These are phyloP conservation scores for Amanita inopinata DNA, from an alignment of 768 basidiomycete genomes.

Conservation along the genomic window DNA sequence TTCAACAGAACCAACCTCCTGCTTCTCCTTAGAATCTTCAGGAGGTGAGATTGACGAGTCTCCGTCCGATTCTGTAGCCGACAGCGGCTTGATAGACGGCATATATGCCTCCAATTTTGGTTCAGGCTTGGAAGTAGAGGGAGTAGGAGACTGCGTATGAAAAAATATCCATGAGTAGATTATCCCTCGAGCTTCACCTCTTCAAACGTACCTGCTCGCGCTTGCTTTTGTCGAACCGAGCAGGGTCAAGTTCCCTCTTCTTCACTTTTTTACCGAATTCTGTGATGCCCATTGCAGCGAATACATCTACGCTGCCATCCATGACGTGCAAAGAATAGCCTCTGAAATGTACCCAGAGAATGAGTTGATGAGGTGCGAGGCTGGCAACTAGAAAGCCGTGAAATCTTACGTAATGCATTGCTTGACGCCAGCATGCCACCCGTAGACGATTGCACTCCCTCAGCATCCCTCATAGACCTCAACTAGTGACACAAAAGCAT, in stretches of 20 bases:
- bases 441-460: conserved; percentile 10
- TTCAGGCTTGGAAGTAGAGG: neutral
- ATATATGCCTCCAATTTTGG: neutral
- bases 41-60: conserved; percentile 19
- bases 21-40: conserved; percentile 11
- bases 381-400: too few species aligned
- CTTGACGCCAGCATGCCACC: conserved; percentile 22
- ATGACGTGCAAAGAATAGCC: conserved; percentile 13
- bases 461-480: conserved; percentile 13
- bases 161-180: neutral
- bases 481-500: neutral
- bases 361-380: too few species aligned
- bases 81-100: neutral
- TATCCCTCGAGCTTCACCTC: conserved; percentile 3
- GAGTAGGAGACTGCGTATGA: conserved; percentile 3
- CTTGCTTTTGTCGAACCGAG: conserved; percentile 72
- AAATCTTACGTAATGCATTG: conserved; percentile 4
- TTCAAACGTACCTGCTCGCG: conserved; percentile 31
- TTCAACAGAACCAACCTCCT: conserved; percentile 11
- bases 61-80: conserved; percentile 11
- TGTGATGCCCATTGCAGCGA: conserved; percentile 76
- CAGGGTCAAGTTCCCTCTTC: conserved; percentile 61
- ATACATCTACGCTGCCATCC: conserved; percentile 56
- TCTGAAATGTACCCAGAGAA: too few species aligned
- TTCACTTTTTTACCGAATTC: conserved; percentile 72